phyloP scores from a whole-genome alignment of 179 eudicot genomes.

The Actinidia polygama region DNA sequence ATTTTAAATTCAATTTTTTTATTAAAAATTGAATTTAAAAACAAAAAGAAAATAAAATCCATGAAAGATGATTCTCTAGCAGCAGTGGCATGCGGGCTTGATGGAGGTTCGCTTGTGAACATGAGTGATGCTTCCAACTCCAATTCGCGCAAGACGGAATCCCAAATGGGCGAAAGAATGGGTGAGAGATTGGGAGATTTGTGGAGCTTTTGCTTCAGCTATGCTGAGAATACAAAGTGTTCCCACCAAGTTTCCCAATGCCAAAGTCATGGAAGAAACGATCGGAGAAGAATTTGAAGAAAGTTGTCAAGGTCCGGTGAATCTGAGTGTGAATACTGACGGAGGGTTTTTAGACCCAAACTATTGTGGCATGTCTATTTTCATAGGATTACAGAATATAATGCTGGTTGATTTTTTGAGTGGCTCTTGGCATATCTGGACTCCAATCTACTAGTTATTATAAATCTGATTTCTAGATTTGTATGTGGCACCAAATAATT shows the following conservation, averaged over 20 bases:
- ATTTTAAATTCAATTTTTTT: no score
- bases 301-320: slow-evolving; percentile 8
- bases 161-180: slow-evolving; percentile 44
- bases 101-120: slow-evolving; percentile 43
- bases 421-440: not conserved
- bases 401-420: no score
- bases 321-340: slow-evolving; percentile 38
- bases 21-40: no score
- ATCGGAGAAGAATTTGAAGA: slow-evolving; percentile 28
- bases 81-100: slow-evolving; percentile 39
- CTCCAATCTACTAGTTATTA: not conserved
- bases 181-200: slow-evolving; percentile 39
- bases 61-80: slow-evolving; percentile 30
- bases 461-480: not conserved
- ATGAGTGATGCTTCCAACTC: slow-evolving; percentile 36
- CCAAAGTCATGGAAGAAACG: slow-evolving; percentile 31
- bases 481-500: not conserved
- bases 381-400: no score
- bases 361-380: no score
- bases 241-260: slow-evolving; percentile 30
- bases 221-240: slow-evolving; percentile 35
- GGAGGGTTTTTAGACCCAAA: no score
- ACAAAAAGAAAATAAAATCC: no score
- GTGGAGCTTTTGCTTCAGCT: slow-evolving; percentile 33
- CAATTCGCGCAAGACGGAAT: slow-evolving; percentile 29